A percentile compares a stretch with the other conserved stretches of the same genome.
Evolutionary conservation across 371 early-diverging fungal species (phyloP).

Genomic region (Globomyces sp.): DNA sequence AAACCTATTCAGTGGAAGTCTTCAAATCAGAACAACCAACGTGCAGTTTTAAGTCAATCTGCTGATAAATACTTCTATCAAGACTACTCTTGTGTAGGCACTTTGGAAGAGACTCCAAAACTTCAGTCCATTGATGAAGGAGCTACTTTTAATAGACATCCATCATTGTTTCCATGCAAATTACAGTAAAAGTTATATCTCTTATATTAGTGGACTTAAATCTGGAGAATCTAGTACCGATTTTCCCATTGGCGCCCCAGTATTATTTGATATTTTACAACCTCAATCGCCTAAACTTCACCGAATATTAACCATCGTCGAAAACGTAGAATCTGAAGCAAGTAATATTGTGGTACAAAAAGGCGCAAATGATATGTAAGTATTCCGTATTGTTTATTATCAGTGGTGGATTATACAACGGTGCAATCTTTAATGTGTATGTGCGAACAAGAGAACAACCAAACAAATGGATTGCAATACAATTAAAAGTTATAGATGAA

Average conservation of each 20-base stretch:
- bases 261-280: slow-evolving; percentile 54
- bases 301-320: slow-evolving; percentile 44
- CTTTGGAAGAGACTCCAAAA: neutral
- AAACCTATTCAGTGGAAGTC: slow-evolving; percentile 9
- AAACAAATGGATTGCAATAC: slow-evolving; percentile 49
- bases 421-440: slow-evolving; percentile 52
- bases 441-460: slow-evolving; percentile 34
- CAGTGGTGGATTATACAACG: slow-evolving; percentile 29
- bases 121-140: slow-evolving; percentile 2
- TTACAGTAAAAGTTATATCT: slow-evolving; percentile 27
- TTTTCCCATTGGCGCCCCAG: slow-evolving; percentile 53
- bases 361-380: slow-evolving; percentile 32
- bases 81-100: slow-evolving; percentile 2
- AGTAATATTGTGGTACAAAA: slow-evolving; percentile 48
- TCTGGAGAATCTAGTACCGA: slow-evolving; percentile 37
- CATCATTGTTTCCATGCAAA: slow-evolving; percentile 48
- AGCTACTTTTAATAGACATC: slow-evolving; percentile 31
- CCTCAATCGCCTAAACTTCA: slow-evolving; percentile 43
- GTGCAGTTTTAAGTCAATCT: neutral
- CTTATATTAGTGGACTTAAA: slow-evolving; percentile 23
- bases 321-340: slow-evolving; percentile 45
- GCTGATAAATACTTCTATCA: slow-evolving; percentile 2
- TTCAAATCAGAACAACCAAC: neutral
- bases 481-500: slow-evolving; percentile 55
- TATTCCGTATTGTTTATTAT: neutral